phyloP scores from a whole-genome alignment of 2,329 filamentous ascomycete species.

The Apiospora sp. region DNA sequence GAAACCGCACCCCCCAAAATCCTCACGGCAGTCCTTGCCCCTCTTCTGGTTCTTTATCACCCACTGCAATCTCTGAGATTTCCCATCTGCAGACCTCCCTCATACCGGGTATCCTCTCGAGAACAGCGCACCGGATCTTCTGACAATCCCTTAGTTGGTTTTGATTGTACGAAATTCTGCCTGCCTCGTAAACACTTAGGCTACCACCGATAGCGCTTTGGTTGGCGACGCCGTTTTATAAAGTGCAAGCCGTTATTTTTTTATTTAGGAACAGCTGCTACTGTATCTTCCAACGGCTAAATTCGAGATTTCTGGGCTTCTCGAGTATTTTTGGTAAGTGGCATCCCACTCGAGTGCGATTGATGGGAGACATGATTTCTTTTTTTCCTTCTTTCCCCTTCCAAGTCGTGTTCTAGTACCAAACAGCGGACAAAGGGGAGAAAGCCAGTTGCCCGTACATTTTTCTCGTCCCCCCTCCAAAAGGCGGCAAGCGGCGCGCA shows the following conservation, averaged over 20 bases:
- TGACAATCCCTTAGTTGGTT: conserved; percentile 19
- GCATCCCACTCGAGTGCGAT: conserved; percentile 13
- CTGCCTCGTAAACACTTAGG: conserved; percentile 10
- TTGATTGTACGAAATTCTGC: conserved; percentile 13
- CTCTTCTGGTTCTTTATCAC: conserved; percentile 10
- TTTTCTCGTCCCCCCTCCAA: background rate
- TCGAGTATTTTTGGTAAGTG: conserved; percentile 12
- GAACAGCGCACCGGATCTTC: conserved; percentile 7
- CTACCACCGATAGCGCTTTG: conserved; percentile 9
- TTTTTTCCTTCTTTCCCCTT: background rate
- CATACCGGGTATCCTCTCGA: background rate
- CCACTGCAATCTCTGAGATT: conserved; percentile 14
- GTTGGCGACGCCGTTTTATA: conserved; percentile 21
- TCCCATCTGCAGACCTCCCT: background rate
- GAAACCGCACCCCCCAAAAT: conserved; percentile 16
- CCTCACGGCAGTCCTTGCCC: conserved; percentile 15
- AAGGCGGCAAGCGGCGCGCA: background rate
- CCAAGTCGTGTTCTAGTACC: background rate
- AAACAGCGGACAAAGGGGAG: conserved; percentile 4
- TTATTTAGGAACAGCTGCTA: background rate
- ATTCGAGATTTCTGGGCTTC: conserved; percentile 10
- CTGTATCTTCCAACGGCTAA: conserved; percentile 13
- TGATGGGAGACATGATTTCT: background rate
- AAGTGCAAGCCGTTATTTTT: conserved; percentile 14
- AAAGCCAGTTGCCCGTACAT: background rate